Base-by-base conservation (phyloP, 371 early-diverging fungal genomes). In the Entomophthora muscae region DNA sequence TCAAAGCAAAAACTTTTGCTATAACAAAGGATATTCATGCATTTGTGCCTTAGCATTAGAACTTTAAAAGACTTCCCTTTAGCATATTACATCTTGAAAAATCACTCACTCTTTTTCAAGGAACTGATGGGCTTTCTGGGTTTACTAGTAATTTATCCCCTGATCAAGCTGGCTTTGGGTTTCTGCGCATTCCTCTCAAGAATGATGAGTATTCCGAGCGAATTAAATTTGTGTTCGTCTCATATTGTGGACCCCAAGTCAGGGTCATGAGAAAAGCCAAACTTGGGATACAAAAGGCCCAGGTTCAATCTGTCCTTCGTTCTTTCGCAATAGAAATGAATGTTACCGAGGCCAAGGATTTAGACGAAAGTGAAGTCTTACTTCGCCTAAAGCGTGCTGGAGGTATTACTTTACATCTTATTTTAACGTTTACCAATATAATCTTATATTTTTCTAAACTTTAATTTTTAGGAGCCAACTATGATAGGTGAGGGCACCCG, bases 211-310 rank as follows among this genome's bases (percentile, higher is more conserved):
- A 86, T 70, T 84, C 77, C 23, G 68, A 81, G 57, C 74, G 87
- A 64, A 73, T 78, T 57, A 87, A 86, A 72, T 86, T 85, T 68
- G 77, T 88, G 7, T 70, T 87, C 3, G 71, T 89, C 0, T 78
- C 81, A 28, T 90, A 88, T 86, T 86, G 88, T 68, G 93, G 91
- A 29, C 70, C 78, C n/a, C 68, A 78, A 1, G 88, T 89, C n/a
- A 83, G 83, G 66, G 73, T 88, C 61, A 89, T 91, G 91, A 80
- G 90, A 32, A 85, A 84, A 66, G 93, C 90, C 27, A 89, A 88
- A 71, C 72, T 93, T 28, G 78, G 85, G 57, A 75, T 78, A 52
- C 92, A 91, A 70, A 85, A 88, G 66, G 71, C 84, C 12, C 85
- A 86, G 55, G 88, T 91, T 57, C 89, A 87, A 80, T 74, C 72